Conservation (phyloP, 208 protist genomes). For the Perkinsela sp. region DNA sequence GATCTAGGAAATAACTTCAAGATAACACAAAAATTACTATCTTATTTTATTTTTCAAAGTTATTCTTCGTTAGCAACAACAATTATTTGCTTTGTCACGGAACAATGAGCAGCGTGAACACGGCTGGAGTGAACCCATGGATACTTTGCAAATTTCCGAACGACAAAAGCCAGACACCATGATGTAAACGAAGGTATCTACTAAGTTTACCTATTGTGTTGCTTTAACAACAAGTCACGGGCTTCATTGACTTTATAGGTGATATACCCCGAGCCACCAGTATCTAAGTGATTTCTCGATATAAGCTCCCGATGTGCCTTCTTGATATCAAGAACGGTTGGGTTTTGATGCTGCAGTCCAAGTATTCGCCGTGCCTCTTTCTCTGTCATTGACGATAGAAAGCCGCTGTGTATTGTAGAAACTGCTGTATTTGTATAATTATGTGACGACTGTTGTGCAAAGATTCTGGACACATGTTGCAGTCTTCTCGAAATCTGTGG, state of each 20-base stretch:
- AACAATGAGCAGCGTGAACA: no score
- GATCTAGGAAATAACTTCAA: no score
- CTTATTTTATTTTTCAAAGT: no score
- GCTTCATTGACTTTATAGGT: background rate
- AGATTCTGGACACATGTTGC: background rate
- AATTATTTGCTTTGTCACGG: no score
- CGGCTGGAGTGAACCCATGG: no score
- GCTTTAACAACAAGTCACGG: background rate
- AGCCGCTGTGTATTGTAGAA: background rate
- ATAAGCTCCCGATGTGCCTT: background rate
- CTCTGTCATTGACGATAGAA: background rate
- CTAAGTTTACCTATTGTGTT: background rate
- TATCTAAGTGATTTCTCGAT: background rate
- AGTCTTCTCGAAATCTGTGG: background rate
- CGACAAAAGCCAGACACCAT: no score
- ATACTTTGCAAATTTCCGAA: no score
- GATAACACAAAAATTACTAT: no score
- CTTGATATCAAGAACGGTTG: background rate
- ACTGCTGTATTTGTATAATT: background rate
- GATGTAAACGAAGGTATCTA: no score
- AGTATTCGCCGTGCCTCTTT: background rate
- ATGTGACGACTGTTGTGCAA: background rate
- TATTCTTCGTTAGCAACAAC: no score
- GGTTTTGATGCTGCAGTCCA: background rate
- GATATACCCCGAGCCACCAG: background rate